Percentiles rank a stretch among this genome's conserved stretches.
Conservation (phyloP, 83 land plant genomes). For the Diphasiastrum complanatum region DNA sequence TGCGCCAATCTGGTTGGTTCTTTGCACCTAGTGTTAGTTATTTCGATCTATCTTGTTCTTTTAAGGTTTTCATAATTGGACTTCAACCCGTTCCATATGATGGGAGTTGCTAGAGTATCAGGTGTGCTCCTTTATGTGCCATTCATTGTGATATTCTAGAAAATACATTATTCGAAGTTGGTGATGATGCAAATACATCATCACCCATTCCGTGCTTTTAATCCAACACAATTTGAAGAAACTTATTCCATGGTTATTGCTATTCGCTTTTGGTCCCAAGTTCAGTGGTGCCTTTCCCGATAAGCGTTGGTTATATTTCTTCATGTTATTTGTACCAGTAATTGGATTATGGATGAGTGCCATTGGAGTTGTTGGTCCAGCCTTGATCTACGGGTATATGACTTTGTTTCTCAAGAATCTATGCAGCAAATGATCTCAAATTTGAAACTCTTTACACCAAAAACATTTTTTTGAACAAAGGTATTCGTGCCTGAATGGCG, state of each 20-base stretch:
- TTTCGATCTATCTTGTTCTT: constrained; percentile 25
- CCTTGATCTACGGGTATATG: constrained; percentile 20
- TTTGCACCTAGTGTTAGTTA: constrained; percentile 24
- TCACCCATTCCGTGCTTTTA: constrained; percentile 33
- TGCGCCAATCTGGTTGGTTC: constrained; percentile 8
- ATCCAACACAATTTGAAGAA: constrained; percentile 35
- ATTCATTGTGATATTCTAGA: constrained; percentile 28
- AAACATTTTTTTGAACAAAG: constrained; percentile 15
- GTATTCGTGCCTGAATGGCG: constrained; percentile 16
- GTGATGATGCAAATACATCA: constrained; percentile 28
- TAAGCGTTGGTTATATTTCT: constrained; percentile 21
- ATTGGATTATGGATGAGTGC: constrained; percentile 24
- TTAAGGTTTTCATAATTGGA: constrained; percentile 28
- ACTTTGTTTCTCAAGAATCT: constrained; percentile 18
- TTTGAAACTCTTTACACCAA: constrained; percentile 14
- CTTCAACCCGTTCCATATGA: constrained; percentile 24
- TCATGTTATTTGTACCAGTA: constrained; percentile 26
- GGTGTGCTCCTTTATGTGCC: constrained; percentile 15
- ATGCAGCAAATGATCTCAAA: constrained; percentile 20
- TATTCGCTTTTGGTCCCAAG: constrained; percentile 20
- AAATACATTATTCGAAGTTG: constrained; percentile 32
- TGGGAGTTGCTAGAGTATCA: constrained; percentile 19
- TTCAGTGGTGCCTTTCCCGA: constrained; percentile 24
- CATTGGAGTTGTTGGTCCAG: constrained; percentile 20
- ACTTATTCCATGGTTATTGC: constrained; percentile 35